Evolutionary conservation across 192 early-diverging fungal genomes (phyloP), one percentile per base, ranked within the genome.

Genomic region (Allomyces javanicus): DNA sequence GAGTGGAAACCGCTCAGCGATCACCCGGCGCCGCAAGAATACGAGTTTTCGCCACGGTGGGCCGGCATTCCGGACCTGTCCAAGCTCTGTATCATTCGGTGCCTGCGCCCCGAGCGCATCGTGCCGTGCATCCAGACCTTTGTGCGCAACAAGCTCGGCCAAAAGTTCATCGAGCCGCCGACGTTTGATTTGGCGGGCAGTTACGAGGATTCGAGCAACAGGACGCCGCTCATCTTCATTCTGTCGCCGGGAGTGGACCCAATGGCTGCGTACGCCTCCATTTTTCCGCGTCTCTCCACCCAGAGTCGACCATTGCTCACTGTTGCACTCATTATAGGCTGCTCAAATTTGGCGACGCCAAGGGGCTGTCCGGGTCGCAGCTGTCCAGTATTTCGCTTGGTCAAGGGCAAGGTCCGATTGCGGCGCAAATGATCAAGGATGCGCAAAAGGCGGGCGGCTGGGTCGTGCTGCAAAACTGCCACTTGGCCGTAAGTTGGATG

Each of bases 381-480:
- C 77, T 76, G 64, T 76, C 76, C 63, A 79, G 79, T 9, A 84
- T 84, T 21, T 84, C 82, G 11, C 72, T 84, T 11, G 82, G 82
- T 11, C 82, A 84, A 67, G 82, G 82, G 21, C 82, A 84, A 64
- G 82, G 82, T 44, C 82, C 82, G 17, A 83, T 84, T 44, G 82
- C 82, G 4, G 76, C 79, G 0, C 44, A 67, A 43, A 84, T 84
- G 82, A 82, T 84, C 63, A 77, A 78, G 67, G 77, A 82, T 17
- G 82, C 81, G 9, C 78, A 82, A 71, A 73, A 72, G 55, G 74
- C 65, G 9, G 82, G 82, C 25, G 79, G 80, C 14, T 84, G 82
- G 82, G 78, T 84, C 11, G 81, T 85, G 2, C 71, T 85, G 19
- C 83, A 85, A 70, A 85, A 85, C 72, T 85, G 83, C 65, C 83